phyloP scores from a whole-genome alignment of 2,329 filamentous ascomycete genomes.

The Aspergillus fructus region DNA sequence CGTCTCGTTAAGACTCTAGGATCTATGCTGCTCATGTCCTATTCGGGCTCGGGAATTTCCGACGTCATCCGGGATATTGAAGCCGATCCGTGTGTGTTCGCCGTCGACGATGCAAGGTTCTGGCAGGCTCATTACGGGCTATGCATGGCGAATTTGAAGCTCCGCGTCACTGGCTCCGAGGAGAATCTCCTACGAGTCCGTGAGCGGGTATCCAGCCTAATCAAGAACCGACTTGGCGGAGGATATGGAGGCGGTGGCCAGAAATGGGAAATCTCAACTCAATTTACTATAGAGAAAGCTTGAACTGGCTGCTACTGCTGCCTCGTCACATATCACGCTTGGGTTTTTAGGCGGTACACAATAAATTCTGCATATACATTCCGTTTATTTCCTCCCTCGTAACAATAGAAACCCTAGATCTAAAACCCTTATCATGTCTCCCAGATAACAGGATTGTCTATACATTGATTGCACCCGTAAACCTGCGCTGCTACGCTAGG shows the following conservation, averaged over 20 bases:
- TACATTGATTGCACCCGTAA: too few relatives aligned
- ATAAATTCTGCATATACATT: too few relatives aligned
- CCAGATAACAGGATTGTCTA: too few relatives aligned
- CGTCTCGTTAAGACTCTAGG: slow-evolving; percentile 83
- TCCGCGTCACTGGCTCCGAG: slow-evolving; percentile 71
- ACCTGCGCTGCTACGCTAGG: too few relatives aligned
- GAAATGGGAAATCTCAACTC: slow-evolving; percentile 90
- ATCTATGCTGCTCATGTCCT: slow-evolving; percentile 95
- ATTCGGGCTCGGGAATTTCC: slow-evolving; percentile 61
- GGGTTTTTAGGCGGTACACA: too few relatives aligned
- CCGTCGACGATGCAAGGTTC: slow-evolving; percentile 87
- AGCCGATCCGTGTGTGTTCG: slow-evolving; percentile 70
- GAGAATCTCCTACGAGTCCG: slow-evolving; percentile 70
- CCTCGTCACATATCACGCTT: background rate
- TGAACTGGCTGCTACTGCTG: slow-evolving; percentile 17
- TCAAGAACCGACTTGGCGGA: slow-evolving; percentile 83
- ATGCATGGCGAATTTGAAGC: slow-evolving; percentile 90
- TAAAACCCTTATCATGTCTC: too few relatives aligned
- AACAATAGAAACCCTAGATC: too few relatives aligned
- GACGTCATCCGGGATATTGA: slow-evolving; percentile 84
- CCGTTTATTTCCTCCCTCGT: too few relatives aligned
- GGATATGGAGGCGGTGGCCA: slow-evolving; percentile 78
- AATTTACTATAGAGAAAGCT: slow-evolving; percentile 62
- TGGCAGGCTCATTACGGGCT: slow-evolving; percentile 99
- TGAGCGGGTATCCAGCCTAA: slow-evolving; percentile 71